These are phyloP conservation scores for Heracleum sosnowskyi DNA, from an alignment of 129 eudicot genomes.

Conservation along the genomic window DNA sequence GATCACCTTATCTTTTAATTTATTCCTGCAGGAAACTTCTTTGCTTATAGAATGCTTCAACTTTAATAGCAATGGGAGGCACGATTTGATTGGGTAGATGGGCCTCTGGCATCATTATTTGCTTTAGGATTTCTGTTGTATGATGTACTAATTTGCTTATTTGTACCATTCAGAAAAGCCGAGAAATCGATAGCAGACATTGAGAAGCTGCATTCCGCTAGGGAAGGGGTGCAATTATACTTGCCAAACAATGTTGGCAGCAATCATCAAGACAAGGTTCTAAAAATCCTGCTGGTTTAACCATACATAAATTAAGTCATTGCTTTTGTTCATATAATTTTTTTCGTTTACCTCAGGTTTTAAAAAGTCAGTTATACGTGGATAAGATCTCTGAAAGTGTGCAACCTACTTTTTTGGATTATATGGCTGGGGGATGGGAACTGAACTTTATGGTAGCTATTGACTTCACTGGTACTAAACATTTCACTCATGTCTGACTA, in stretches of 20 bases:
- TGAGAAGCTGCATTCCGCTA: slow-evolving; percentile 53
- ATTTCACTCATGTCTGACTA: not conserved
- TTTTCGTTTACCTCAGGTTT: slow-evolving; percentile 33
- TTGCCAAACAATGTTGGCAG: slow-evolving; percentile 47
- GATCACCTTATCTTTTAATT: slow-evolving; percentile 11
- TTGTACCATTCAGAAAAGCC: slow-evolving; percentile 46
- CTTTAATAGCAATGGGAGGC: slow-evolving; percentile 88
- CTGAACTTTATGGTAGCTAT: slow-evolving; percentile 95
- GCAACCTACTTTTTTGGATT: slow-evolving; percentile 87
- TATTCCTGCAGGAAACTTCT: slow-evolving; percentile 77
- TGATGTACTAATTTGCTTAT: slow-evolving; percentile 16
- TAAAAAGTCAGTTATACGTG: slow-evolving; percentile 74
- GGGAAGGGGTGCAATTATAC: slow-evolving; percentile 51
- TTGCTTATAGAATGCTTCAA: slow-evolving; percentile 75
- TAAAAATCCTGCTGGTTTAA: slow-evolving; percentile 1
- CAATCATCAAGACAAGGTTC: slow-evolving; percentile 60
- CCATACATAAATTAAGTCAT: not conserved
- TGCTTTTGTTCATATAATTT: not conserved
- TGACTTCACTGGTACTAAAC: slow-evolving; percentile 78
- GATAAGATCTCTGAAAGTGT: slow-evolving; percentile 72
- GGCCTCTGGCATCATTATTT: slow-evolving; percentile 7
- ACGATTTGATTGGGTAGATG: slow-evolving; percentile 81
- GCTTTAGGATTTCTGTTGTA: not conserved
- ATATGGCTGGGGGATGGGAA: slow-evolving; percentile 87
- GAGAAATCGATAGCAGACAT: slow-evolving; percentile 67